These are phyloP conservation scores for Psilocybe azurescens DNA, from an alignment of 768 basidiomycete species.

Conservation along the genomic window DNA sequence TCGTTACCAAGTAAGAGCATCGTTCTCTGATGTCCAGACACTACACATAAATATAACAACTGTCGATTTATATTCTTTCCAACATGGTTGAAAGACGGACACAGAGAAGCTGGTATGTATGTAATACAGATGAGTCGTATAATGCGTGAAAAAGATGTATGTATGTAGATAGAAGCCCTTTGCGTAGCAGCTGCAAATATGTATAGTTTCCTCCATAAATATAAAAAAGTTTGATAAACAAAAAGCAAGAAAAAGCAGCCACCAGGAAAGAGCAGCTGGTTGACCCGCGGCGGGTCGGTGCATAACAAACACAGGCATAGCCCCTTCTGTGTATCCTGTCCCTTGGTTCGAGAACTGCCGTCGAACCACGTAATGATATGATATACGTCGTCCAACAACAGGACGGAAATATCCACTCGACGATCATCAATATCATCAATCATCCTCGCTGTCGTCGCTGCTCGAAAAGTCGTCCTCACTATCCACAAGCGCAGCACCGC, in stretches of 20 bases:
- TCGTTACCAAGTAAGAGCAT: not conserved
- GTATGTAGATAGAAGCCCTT: constrained; percentile 7
- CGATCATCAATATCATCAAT: constrained; percentile 9
- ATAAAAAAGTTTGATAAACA: not conserved
- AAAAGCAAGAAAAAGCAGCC: not conserved
- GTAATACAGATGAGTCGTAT: constrained; percentile 17
- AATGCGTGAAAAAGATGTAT: constrained; percentile 5
- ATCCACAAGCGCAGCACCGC: constrained; percentile 32
- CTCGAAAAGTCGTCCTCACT: constrained; percentile 33
- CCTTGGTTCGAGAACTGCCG: not conserved
- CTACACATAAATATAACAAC: not conserved
- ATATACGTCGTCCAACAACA: not conserved
- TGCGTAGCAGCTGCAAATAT: not conserved
- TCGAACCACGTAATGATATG: not conserved
- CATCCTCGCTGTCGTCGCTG: constrained; percentile 35
- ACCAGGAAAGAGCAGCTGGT: not conserved
- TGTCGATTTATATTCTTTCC: not conserved
- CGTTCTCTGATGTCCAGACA: not conserved
- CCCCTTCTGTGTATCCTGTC: not conserved
- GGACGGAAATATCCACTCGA: not conserved
- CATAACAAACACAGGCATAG: not conserved
- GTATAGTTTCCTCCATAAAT: constrained; percentile 18
- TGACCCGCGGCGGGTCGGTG: not conserved
- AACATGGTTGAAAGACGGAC: not conserved
- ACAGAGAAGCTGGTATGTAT: constrained; percentile 3